Conservation (phyloP, 1,139 yeast genomes). For the Pneumocystis murina region DNA sequence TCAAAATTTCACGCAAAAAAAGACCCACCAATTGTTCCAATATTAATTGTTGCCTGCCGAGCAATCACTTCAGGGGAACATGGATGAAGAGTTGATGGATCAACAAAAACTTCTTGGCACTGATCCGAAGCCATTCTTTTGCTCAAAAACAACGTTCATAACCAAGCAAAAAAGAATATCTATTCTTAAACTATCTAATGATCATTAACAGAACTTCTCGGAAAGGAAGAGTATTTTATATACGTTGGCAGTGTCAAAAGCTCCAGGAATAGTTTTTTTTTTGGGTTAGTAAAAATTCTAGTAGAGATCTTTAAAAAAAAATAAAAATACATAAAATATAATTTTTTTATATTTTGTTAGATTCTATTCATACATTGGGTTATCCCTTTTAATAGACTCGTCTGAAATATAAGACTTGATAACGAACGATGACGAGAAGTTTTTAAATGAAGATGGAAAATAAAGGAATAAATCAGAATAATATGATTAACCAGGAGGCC, state of each 20-base stretch:
- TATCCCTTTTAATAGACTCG: no score
- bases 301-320: neutral
- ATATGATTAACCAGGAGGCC: conserved; percentile 2
- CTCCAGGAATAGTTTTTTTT: neutral
- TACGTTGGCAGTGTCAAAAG: neutral
- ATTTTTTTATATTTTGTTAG: neutral
- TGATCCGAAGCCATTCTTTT: neutral
- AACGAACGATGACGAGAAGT: neutral
- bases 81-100: conserved; percentile 9
- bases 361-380: neutral
- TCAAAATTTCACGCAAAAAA: neutral
- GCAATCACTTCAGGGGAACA: conserved; percentile 8
- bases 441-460: neutral
- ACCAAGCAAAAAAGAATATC: neutral
- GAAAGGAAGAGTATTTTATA: neutral
- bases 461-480: neutral
- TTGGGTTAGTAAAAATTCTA: neutral
- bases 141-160: neutral
- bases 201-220: neutral
- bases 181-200: neutral
- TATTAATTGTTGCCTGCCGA: conserved; percentile 87
- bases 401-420: no score
- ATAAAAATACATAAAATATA: neutral
- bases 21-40: conserved; percentile 76
- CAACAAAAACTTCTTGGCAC: conserved; percentile 2